A percentile compares a stretch with the other conserved stretches of the same genome.
Conservation (phyloP, 345 rosid genomes). For the Laguncularia racemosa region DNA sequence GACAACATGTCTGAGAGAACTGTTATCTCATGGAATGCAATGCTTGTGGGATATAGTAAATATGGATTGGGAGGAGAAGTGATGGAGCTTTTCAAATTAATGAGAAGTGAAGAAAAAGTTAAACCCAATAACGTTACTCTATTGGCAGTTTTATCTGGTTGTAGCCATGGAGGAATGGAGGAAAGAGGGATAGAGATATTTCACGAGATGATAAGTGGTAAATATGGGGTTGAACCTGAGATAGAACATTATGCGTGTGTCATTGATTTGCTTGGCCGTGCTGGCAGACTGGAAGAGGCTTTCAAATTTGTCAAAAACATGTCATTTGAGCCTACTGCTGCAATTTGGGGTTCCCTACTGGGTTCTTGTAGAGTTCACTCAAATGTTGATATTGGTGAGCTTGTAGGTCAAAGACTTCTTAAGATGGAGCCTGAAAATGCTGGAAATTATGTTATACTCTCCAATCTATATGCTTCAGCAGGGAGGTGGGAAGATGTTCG, state of each 20-base stretch:
- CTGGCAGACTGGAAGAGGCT: slow-evolving; percentile 69
- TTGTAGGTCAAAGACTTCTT: slow-evolving; percentile 46
- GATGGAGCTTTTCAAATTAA: slow-evolving; percentile 51
- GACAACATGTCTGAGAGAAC: slow-evolving; percentile 69
- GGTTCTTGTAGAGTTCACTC: slow-evolving; percentile 84
- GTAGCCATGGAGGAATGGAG: slow-evolving; percentile 89
- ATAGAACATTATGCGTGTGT: slow-evolving; percentile 78
- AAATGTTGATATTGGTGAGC: slow-evolving; percentile 55
- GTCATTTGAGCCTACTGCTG: slow-evolving; percentile 75
- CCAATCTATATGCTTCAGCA: slow-evolving; percentile 73
- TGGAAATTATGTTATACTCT: slow-evolving; percentile 76
- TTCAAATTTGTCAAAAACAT: slow-evolving; percentile 44
- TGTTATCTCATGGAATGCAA: slow-evolving; percentile 70
- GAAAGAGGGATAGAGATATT: slow-evolving; percentile 60
- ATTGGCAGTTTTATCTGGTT: slow-evolving; percentile 78
- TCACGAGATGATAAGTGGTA: slow-evolving; percentile 40
- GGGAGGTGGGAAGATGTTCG: slow-evolving; percentile 86
- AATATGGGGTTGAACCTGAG: slow-evolving; percentile 43
- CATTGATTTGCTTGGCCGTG: slow-evolving; percentile 86
- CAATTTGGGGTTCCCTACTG: slow-evolving; percentile 75
- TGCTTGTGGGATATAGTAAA: slow-evolving; percentile 80
- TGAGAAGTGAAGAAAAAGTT: slow-evolving; percentile 58
- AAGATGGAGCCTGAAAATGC: slow-evolving; percentile 82
- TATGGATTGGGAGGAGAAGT: slow-evolving; percentile 73
- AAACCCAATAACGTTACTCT: slow-evolving; percentile 66